Percentiles rank a stretch among this genome's conserved stretches.
These are phyloP conservation scores for Tolypocladium pustulatum DNA, from an alignment of 2,329 filamentous ascomycete genomes.

Conservation along the genomic window DNA sequence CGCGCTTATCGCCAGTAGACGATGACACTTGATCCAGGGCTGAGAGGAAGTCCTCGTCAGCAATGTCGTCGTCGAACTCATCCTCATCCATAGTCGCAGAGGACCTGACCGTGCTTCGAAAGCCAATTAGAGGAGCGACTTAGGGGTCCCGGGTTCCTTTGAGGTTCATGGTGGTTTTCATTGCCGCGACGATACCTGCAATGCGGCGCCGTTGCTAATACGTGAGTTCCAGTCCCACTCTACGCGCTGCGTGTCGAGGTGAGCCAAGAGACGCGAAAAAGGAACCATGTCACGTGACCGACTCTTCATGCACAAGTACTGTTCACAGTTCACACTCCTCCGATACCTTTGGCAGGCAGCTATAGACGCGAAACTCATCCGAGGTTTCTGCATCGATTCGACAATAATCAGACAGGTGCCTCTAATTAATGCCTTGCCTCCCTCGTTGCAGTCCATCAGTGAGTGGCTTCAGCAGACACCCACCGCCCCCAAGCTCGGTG, in stretches of 20 bases:
- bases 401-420: not conserved
- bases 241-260: not conserved
- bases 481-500: no score
- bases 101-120: not conserved
- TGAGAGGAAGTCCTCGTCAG: slow-evolving; percentile 55
- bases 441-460: no score
- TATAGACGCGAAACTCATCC: not conserved
- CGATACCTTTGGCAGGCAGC: not conserved
- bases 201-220: not conserved
- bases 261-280: not conserved
- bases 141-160: not conserved
- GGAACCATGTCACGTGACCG: slow-evolving; percentile 1
- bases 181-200: not conserved
- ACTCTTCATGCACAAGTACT: not conserved
- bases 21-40: slow-evolving; percentile 42
- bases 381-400: not conserved
- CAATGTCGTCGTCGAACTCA: slow-evolving; percentile 53
- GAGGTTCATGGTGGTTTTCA: not conserved
- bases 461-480: no score
- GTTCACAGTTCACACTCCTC: not conserved
- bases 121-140: not conserved
- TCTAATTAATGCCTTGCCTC: no score
- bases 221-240: not conserved
- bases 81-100: slow-evolving; percentile 39
- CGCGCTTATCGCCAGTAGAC: slow-evolving; percentile 11